These are phyloP conservation scores for Quercus robur DNA, from an alignment of 306 rosid genomes.

Conservation along the genomic window DNA sequence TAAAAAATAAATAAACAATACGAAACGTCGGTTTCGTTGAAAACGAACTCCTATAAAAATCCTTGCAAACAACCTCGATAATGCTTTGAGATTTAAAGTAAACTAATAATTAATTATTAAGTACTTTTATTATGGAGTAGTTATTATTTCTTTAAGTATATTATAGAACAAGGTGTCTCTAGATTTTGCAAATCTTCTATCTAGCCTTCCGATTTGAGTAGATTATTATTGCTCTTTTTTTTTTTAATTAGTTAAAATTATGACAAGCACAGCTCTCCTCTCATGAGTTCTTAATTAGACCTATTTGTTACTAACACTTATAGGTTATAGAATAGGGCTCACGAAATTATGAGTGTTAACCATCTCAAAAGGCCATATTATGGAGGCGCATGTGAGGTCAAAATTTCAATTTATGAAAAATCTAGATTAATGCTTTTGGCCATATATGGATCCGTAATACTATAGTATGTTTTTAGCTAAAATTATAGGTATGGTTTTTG, in stretches of 20 bases:
- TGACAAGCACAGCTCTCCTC: not conserved
- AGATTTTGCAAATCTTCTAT: slow-evolving; percentile 21
- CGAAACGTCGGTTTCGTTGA: slow-evolving; percentile 29
- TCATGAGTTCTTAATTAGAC: not conserved
- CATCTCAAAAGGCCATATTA: too few relatives aligned
- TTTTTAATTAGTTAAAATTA: not conserved
- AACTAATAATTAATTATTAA: not conserved
- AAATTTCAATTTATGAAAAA: too few relatives aligned
- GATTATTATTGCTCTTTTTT: not conserved
- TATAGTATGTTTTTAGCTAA: not conserved
- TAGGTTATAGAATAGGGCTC: too few relatives aligned
- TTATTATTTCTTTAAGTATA: not conserved
- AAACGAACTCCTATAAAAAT: slow-evolving; percentile 36
- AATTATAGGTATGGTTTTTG: rapidly evolving
- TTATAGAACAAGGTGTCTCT: slow-evolving; percentile 1
- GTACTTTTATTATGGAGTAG: not conserved
- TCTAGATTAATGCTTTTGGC: not conserved
- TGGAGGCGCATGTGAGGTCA: too few relatives aligned
- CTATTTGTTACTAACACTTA: too few relatives aligned
- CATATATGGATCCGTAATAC: not conserved
- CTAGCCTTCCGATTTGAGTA: not conserved
- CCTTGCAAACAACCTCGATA: slow-evolving; percentile 29
- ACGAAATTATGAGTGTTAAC: too few relatives aligned
- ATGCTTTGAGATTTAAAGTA: not conserved
- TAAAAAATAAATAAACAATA: not conserved